Evolutionary conservation across 768 basidiomycete species (phyloP), one percentile per base, ranked within the genome.

Genomic region (Mycena vulgaris): DNA sequence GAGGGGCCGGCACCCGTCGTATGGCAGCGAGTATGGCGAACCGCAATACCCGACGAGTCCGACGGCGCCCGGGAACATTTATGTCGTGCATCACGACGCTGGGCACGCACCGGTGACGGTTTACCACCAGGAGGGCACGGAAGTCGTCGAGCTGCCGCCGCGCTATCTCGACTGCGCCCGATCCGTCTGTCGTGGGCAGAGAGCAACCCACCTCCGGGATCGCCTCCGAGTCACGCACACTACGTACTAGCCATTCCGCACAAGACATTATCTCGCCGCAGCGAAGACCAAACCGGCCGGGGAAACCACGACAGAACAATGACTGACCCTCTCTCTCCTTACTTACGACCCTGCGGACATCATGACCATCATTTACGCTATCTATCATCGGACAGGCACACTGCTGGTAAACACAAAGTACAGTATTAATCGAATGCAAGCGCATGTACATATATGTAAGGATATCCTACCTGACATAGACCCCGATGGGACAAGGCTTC

Each of bases 401-500:
- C 40, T 33, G 35, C 25, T 42, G 31, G 45, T 49, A 52, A 9
- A 58, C 35, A 21, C 9, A 16, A 39, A 49, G 11, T 53, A 62
- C 39, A 21, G 27, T 42, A 37, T 13, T 62, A 62, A 42, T 60
- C n/a, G 13, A 30, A 59, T 33, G 37, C 63, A 55, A 37, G 21
- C 39, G 8, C 19, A 63, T 39, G 39, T 39, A 39, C 13, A 35
- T 13, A 35, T 13, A 35, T 13, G 39, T 39, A 39, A 42, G n/a
- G 25, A 69, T 53, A 63, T 47, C 8, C 30, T 71, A 72, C 55
- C 42, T 56, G 19, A 78, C 72, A 68, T 82, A 87, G 57, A 92
- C 83, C 11, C 93, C 93, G 51, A 95, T 90, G 7, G 93, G 93
- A 75, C 88, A 90, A 3, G 90, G 85, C 70, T 81, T 84, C 93